A percentile compares a stretch with the other conserved stretches of the same genome.
Evolutionary conservation across 176 grass and related monocot genomes (phyloP).

Genomic region (Oryza australiensis): DNA sequence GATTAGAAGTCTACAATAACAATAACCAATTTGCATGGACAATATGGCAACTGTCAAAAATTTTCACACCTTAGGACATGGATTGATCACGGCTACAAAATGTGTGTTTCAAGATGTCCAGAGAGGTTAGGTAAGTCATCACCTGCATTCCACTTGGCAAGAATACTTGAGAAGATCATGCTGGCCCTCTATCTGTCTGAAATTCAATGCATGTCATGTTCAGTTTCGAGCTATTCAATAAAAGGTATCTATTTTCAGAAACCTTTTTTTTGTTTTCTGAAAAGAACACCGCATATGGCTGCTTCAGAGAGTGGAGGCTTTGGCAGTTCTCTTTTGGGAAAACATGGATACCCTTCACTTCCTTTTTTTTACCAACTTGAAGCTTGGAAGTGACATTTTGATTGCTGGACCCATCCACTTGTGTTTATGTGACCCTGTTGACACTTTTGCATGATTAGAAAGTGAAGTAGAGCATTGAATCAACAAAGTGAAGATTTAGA

Average conservation of each 20-base stretch:
- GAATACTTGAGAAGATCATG: constrained; percentile 89
- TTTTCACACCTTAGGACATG: background rate
- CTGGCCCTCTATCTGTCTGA: constrained; percentile 67
- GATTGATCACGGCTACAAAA: too few species aligned
- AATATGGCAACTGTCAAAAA: background rate
- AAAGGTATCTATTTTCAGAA: background rate
- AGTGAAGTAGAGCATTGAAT: constrained; percentile 30
- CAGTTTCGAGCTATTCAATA: background rate
- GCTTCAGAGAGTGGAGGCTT: background rate
- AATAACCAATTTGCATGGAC: background rate
- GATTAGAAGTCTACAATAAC: background rate
- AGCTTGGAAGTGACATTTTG: constrained; percentile 94
- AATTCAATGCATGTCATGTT: constrained; percentile 46
- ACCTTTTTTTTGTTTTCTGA: background rate
- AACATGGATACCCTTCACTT: constrained; percentile 6
- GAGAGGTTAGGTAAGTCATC: background rate
- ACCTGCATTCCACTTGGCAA: constrained; percentile 90
- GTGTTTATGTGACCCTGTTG: constrained; percentile 47
- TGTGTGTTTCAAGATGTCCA: constrained; percentile 4
- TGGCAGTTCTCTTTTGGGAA: constrained; percentile 8
- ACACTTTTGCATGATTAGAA: constrained; percentile 37
- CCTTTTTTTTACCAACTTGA: constrained; percentile 64
- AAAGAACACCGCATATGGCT: background rate
- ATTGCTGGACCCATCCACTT: constrained; percentile 70
- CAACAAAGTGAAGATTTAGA: constrained; percentile 18